Conservation (phyloP, 2,329 filamentous ascomycete genomes). For the Paraconiothyrium brasiliense region DNA sequence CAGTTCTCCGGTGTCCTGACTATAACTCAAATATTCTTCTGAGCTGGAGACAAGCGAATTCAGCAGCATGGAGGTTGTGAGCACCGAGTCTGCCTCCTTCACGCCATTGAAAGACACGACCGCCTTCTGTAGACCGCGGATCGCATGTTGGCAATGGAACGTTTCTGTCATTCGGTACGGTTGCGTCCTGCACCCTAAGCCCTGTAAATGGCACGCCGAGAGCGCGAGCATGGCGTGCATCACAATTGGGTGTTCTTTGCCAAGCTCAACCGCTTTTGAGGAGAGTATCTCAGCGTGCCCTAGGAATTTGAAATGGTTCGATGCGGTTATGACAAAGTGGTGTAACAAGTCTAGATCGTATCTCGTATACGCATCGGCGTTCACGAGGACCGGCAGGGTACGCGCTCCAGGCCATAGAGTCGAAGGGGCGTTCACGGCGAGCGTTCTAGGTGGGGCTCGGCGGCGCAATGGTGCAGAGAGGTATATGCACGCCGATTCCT, state of each 20-base stretch:
- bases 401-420: not conserved
- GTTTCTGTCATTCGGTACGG: slow-evolving; percentile 19
- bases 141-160: slow-evolving; percentile 21
- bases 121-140: slow-evolving; percentile 18
- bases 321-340: slow-evolving; percentile 16
- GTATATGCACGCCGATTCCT: slow-evolving; percentile 10
- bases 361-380: slow-evolving; percentile 9
- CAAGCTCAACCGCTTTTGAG: slow-evolving; percentile 14
- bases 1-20: too few relatives aligned
- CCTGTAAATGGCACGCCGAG: slow-evolving; percentile 24
- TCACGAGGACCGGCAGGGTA: slow-evolving; percentile 1
- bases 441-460: not conserved
- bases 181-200: slow-evolving; percentile 13
- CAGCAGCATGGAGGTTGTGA: slow-evolving; percentile 25
- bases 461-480: not conserved
- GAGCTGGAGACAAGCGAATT: slow-evolving; percentile 21
- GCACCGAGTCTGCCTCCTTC: slow-evolving; percentile 19
- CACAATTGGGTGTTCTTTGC: slow-evolving; percentile 20
- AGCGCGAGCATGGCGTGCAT: slow-evolving; percentile 28
- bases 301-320: not conserved
- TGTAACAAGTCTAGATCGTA: slow-evolving; percentile 20
- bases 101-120: slow-evolving; percentile 14
- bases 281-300: slow-evolving; percentile 14
- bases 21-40: not conserved
- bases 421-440: not conserved